Evolutionary conservation across 371 early-diverging fungal species (phyloP).

Genomic region (Mortierella sp.): DNA sequence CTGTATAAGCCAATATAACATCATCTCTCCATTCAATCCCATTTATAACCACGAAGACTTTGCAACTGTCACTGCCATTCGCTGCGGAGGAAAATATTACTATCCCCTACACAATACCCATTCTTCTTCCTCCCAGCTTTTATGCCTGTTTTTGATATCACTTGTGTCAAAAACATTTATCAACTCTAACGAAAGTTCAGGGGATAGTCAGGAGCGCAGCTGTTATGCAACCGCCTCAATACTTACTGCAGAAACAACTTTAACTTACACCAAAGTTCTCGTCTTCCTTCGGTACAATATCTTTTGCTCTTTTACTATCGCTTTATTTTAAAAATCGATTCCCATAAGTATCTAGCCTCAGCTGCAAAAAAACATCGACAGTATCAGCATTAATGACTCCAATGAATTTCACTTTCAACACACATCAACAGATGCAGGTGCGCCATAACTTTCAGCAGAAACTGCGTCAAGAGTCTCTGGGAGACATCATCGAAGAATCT

Average conservation of each 20-base stretch:
- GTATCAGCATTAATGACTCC: not conserved
- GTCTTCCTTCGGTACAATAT: too few species aligned
- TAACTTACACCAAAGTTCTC: not conserved
- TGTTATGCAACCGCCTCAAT: not conserved
- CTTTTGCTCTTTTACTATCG: not conserved
- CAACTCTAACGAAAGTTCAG: not conserved
- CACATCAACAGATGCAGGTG: not conserved
- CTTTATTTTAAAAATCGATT: not conserved
- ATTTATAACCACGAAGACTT: not conserved
- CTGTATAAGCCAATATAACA: not conserved
- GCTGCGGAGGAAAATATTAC: slow-evolving; percentile 24
- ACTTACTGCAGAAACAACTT: not conserved
- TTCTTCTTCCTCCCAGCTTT: not conserved
- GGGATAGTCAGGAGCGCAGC: not conserved
- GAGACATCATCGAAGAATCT: not conserved
- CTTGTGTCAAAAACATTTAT: not conserved
- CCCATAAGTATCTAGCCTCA: not conserved
- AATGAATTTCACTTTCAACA: not conserved
- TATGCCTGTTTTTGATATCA: not conserved
- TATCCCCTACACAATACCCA: not conserved
- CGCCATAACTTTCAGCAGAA: not conserved
- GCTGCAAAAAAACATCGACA: not conserved
- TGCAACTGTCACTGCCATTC: not conserved
- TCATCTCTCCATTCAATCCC: not conserved
- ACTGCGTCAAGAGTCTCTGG: not conserved